Evolutionary conservation across 306 rosid genomes (phyloP).

Genomic region (Geum urbanum): DNA sequence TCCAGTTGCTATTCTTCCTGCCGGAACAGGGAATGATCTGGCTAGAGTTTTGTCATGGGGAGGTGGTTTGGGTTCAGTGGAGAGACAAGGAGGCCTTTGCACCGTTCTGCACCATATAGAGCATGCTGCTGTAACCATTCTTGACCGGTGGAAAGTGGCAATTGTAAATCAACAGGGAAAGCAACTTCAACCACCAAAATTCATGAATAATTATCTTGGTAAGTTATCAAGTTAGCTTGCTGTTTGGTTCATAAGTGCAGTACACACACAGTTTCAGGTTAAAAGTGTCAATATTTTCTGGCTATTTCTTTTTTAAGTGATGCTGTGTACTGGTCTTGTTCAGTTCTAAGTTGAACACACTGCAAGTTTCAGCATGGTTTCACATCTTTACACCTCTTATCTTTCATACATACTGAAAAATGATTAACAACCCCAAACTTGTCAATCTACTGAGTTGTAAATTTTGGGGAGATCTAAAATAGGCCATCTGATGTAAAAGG

Average conservation of each 20-base stretch:
- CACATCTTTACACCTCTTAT: not conserved
- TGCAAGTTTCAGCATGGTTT: not conserved
- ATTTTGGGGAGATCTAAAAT: not conserved
- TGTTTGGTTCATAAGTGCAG: not conserved
- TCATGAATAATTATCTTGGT: slow-evolving; percentile 97
- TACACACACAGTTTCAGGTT: not conserved
- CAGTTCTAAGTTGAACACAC: not conserved
- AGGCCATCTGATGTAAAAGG: not conserved
- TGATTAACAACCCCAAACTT: not conserved
- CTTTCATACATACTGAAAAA: not conserved
- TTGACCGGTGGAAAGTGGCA: slow-evolving; percentile 90
- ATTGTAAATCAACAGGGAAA: slow-evolving; percentile 62
- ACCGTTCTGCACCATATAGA: slow-evolving; percentile 85
- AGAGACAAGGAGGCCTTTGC: slow-evolving; percentile 97
- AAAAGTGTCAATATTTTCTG: not conserved
- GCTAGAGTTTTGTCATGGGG: slow-evolving; percentile 99
- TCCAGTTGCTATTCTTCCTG: slow-evolving; percentile 97
- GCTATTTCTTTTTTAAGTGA: not conserved
- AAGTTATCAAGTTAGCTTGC: slow-evolving; percentile 30
- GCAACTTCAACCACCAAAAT: slow-evolving; percentile 61
- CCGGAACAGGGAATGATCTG: slow-evolving; percentile 97
- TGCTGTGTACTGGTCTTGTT: not conserved
- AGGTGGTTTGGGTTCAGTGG: slow-evolving; percentile 96
- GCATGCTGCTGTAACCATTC: slow-evolving; percentile 93
- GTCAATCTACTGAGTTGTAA: not conserved